Evolutionary conservation across 257 asterid species (phyloP).

Genomic region (Ilex asprella): DNA sequence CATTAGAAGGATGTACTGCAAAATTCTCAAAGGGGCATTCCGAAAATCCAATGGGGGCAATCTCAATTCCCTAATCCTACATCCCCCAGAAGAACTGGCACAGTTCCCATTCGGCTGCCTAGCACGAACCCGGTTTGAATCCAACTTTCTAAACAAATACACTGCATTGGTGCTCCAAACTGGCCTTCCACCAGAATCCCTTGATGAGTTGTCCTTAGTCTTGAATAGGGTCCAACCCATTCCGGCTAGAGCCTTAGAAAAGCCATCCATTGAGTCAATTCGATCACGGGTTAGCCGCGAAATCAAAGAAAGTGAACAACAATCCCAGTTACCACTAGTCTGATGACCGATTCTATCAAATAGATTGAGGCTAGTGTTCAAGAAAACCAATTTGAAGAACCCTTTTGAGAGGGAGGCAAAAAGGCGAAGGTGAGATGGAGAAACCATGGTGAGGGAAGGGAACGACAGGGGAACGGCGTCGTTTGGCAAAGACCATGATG

Average conservation of each 20-base stretch:
- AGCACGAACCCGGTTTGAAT: constrained; percentile 22
- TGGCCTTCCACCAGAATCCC: constrained; percentile 16
- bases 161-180: neutral
- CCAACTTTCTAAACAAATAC: constrained; percentile 43
- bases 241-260: constrained; percentile 51
- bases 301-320: constrained; percentile 32
- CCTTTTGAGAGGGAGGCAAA: constrained; percentile 42
- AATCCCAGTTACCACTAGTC: constrained; percentile 45
- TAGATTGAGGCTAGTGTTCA: constrained; percentile 26
- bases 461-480: constrained; percentile 54
- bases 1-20: constrained; percentile 65
- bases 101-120: constrained; percentile 12
- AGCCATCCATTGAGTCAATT: constrained; percentile 45
- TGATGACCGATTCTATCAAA: constrained; percentile 27
- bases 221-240: constrained; percentile 57
- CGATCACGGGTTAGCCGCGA: constrained; percentile 26
- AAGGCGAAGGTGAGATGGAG: constrained; percentile 53
- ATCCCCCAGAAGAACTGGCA: constrained; percentile 19
- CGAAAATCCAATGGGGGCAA: constrained; percentile 48
- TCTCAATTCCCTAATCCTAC: constrained; percentile 55
- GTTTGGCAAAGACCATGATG: constrained; percentile 33
- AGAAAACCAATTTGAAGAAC: constrained; percentile 53
- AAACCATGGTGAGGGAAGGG: constrained; percentile 51
- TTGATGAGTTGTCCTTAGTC: constrained; percentile 14
- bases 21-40: constrained; percentile 49